Evolutionary conservation across 345 rosid species (phyloP).

Genomic region (Psidium guajava): DNA sequence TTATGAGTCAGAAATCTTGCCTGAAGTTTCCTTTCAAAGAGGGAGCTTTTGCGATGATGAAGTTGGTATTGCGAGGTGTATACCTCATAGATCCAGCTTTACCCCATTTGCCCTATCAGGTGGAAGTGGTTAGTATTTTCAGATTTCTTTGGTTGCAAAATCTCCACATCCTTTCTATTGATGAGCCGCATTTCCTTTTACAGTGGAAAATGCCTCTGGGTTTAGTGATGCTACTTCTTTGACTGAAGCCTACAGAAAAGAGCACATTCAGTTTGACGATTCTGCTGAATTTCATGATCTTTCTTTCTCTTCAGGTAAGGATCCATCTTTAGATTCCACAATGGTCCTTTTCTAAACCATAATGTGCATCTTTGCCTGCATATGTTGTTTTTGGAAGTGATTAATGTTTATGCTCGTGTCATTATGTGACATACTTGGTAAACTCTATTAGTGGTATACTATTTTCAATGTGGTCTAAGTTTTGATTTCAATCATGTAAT

Average conservation of each 20-base stretch:
- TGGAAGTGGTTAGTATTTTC: neutral
- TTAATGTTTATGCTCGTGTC: neutral
- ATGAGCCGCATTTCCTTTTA: neutral
- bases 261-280: neutral
- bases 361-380: neutral
- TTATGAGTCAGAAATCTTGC: neutral
- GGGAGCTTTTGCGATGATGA: neutral
- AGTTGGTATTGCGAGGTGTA: neutral
- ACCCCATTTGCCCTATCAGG: neutral
- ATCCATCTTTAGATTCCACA: neutral
- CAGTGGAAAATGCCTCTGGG: neutral
- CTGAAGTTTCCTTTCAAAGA: neutral
- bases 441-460: neutral
- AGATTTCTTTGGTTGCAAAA: neutral
- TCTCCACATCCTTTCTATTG: neutral
- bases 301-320: neutral
- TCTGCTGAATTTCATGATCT: neutral
- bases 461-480: neutral
- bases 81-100: neutral
- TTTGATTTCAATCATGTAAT: neutral
- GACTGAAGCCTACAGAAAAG: neutral
- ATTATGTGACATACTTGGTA: neutral
- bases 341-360: neutral
- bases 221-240: neutral
- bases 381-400: neutral